A percentile compares a stretch with the other conserved stretches of the same genome.
These are phyloP conservation scores for Imleria badia DNA, from an alignment of 768 basidiomycete genomes.

Conservation along the genomic window DNA sequence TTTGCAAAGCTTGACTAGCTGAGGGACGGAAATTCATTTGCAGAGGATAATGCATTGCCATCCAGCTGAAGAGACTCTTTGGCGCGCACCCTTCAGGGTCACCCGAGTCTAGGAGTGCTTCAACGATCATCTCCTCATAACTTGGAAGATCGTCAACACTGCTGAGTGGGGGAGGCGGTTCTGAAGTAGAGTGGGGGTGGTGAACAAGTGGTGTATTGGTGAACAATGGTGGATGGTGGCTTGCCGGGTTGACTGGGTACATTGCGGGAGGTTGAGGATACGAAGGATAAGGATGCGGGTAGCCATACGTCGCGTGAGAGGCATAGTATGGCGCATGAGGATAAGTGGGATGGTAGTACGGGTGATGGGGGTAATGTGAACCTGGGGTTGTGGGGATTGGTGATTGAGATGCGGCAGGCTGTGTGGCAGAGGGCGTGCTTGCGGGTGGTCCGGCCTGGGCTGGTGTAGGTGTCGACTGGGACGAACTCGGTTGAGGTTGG, in stretches of 20 bases:
- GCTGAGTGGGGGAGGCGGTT: slow-evolving; percentile 23
- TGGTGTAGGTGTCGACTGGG: slow-evolving; percentile 21
- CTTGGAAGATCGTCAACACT: slow-evolving; percentile 65
- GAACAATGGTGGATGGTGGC: slow-evolving; percentile 32
- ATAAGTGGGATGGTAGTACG: slow-evolving; percentile 59
- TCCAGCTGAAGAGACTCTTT: slow-evolving; percentile 83
- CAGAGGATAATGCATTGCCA: slow-evolving; percentile 77
- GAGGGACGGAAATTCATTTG: slow-evolving; percentile 89
- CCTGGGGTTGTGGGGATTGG: slow-evolving; percentile 22
- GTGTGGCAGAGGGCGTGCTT: slow-evolving; percentile 16
- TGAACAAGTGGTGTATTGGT: slow-evolving; percentile 37
- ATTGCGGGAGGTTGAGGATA: slow-evolving; percentile 33
- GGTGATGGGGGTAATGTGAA: slow-evolving; percentile 50
- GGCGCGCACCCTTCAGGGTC: slow-evolving; percentile 80
- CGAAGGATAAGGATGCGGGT: slow-evolving; percentile 38
- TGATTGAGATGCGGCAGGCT: slow-evolving; percentile 19
- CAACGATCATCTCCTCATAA: slow-evolving; percentile 91
- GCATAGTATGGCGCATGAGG: slow-evolving; percentile 69
- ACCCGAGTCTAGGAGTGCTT: slow-evolving; percentile 63
- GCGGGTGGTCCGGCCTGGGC: slow-evolving; percentile 25
- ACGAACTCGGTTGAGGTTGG: slow-evolving; percentile 18
- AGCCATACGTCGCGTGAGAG: slow-evolving; percentile 36
- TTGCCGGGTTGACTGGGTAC: slow-evolving; percentile 30
- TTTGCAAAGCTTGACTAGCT: slow-evolving; percentile 86
- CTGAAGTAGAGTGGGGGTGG: slow-evolving; percentile 32